Evolutionary conservation across 805 yeast genomes (phyloP).

Genomic region (Kodamaea sagamina): DNA sequence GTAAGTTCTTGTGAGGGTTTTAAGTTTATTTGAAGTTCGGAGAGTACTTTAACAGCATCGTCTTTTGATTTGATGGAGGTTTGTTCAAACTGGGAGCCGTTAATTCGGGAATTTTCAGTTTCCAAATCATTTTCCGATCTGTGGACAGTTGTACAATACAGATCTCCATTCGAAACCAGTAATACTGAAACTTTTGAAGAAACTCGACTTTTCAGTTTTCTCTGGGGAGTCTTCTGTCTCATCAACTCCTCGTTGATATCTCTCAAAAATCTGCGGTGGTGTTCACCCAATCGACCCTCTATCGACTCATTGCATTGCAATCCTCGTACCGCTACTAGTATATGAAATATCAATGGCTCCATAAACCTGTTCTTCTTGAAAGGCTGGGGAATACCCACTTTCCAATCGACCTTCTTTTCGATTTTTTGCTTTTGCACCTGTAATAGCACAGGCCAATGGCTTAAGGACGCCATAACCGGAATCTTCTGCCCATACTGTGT

Average conservation of each 20-base stretch:
- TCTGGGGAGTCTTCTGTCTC: too few relatives aligned
- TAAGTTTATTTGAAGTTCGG: not conserved
- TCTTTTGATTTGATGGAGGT: not conserved
- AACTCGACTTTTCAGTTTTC: too few relatives aligned
- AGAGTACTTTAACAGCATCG: not conserved
- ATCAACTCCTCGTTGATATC: not conserved
- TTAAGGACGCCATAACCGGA: constrained; percentile 8
- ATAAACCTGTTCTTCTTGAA: not conserved
- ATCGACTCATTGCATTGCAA: not conserved
- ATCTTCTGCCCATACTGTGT: constrained; percentile 9
- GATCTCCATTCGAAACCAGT: too few relatives aligned
- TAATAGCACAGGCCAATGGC: constrained; percentile 11
- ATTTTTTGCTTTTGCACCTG: not conserved
- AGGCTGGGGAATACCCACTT: not conserved
- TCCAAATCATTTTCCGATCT: too few relatives aligned
- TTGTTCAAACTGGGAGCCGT: too few relatives aligned
- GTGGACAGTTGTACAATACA: too few relatives aligned
- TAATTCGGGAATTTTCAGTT: too few relatives aligned
- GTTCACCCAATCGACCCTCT: not conserved
- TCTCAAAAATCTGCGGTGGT: not conserved
- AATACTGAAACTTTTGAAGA: too few relatives aligned
- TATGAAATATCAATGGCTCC: constrained; percentile 9
- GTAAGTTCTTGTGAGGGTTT: not conserved
- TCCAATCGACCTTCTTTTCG: constrained; percentile 4
- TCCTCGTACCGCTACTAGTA: not conserved